Base-by-base conservation (phyloP, 1,284 basidiomycete genomes). In the Quambalaria eucalypti region DNA sequence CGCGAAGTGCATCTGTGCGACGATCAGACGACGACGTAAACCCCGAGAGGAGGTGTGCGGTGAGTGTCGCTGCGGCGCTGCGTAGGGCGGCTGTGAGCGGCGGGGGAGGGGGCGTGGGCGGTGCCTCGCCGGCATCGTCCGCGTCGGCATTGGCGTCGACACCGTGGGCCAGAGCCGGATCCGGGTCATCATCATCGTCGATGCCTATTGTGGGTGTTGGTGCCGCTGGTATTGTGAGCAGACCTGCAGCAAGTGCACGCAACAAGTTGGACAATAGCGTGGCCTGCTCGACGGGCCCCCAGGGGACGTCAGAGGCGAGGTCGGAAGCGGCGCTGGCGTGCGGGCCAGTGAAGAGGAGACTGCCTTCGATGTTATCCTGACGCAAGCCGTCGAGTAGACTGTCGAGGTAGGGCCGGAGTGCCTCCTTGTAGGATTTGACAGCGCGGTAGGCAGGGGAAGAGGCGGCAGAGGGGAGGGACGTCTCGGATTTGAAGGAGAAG, bases 191-290 rank as follows among this genome's bases (percentile, higher is more conserved):
- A n/a, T n/a, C n/a, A n/a, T n/a, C n/a, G n/a, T n/a, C n/a, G n/a
- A n/a, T n/a, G n/a, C n/a, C n/a, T n/a, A n/a, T n/a, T n/a, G n/a
- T n/a, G n/a, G n/a, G n/a, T n/a, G n/a, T n/a, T n/a, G n/a, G n/a
- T n/a, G n/a, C n/a, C n/a, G n/a, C n/a, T n/a, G n/a, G n/a, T 21
- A 39, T 39, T 14, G 50, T 21, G 19, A 52, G 47, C 33, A 50
- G 28, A 1, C n/a, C 50, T 19, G 40, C 50, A 21, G 16, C 36
- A 39, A 39, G 16, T 4, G 36, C 36, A 21, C 56, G 46, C 19
- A 55, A n/a, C 6, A 51, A 16, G 30, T 58, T 58, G 46, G 31
- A 47, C 6, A 55, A 28, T 9, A 58, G 40, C 12, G 53, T 53
- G 16, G 46, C 36, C 38, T 55, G 52, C 4, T 46, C 26, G 3